Percentiles rank a stretch among this genome's conserved stretches.
phyloP scores from a whole-genome alignment of 306 rosid genomes.

The Prunus mume region DNA sequence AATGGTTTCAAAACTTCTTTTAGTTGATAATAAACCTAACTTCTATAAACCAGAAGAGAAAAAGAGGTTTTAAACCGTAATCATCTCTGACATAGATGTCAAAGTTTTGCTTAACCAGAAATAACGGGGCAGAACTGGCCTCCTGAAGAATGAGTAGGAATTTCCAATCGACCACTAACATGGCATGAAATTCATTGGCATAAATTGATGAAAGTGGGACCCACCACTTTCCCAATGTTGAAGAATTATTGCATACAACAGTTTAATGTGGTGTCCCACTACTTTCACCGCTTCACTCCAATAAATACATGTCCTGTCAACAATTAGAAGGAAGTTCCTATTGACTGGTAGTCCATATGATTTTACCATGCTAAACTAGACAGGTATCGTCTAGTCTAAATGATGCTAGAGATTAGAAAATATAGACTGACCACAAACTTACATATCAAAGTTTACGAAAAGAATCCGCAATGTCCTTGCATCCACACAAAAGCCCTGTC shows the following conservation, averaged over 20 bases:
- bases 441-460: conserved; percentile 93
- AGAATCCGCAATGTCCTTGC: conserved; percentile 85
- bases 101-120: not conserved
- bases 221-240: not conserved
- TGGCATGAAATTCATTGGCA: not conserved
- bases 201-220: not conserved
- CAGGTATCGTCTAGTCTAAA: not conserved
- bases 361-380: not conserved
- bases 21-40: not conserved
- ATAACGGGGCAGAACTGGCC: not conserved
- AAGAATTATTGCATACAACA: not conserved
- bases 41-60: not conserved
- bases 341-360: not conserved
- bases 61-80: not conserved
- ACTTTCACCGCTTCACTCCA: not conserved
- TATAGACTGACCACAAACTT: conserved; percentile 32
- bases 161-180: not conserved
- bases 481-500: conserved; percentile 93
- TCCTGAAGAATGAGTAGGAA: not conserved
- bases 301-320: not conserved
- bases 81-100: not conserved
- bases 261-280: not conserved
- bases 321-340: not conserved
- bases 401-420: not conserved
- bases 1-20: not conserved